Conservation (phyloP, 345 rosid genomes). For the Rhodamnia rubescens region DNA sequence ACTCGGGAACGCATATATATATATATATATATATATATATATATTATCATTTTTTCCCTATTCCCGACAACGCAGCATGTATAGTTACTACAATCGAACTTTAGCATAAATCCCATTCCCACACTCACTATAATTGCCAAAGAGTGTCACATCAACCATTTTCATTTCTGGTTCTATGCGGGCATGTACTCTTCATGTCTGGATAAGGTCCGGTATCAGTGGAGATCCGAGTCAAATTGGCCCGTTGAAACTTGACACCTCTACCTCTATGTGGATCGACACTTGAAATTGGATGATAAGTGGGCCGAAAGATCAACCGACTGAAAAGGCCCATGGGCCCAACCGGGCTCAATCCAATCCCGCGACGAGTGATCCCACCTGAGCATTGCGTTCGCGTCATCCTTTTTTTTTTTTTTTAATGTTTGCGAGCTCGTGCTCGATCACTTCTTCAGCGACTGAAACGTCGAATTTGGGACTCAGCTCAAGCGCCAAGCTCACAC, state of each 20-base stretch:
- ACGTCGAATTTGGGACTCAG: not conserved
- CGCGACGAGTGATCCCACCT: not conserved
- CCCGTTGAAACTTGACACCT: not conserved
- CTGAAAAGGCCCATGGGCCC: not conserved
- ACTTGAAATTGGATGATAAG: not conserved
- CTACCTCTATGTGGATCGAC: not conserved
- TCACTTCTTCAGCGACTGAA: not conserved
- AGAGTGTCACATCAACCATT: not conserved
- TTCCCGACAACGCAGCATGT: too few species aligned
- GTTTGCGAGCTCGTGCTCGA: not conserved
- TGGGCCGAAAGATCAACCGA: not conserved
- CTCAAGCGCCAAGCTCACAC: not conserved
- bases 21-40: too few species aligned
- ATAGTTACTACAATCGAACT: not conserved
- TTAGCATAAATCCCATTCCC: not conserved
- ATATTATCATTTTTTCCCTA: too few species aligned
- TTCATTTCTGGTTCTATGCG: too few species aligned
- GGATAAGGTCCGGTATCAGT: too few species aligned
- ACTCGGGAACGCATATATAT: too few species aligned
- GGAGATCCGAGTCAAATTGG: not conserved
- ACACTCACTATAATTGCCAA: not conserved
- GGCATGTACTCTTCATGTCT: too few species aligned
- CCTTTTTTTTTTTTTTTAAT: not conserved
- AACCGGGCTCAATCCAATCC: not conserved
- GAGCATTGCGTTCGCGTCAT: not conserved